Base-by-base conservation (phyloP, 2,329 filamentous ascomycete species). In the Talaromyces sp. region DNA sequence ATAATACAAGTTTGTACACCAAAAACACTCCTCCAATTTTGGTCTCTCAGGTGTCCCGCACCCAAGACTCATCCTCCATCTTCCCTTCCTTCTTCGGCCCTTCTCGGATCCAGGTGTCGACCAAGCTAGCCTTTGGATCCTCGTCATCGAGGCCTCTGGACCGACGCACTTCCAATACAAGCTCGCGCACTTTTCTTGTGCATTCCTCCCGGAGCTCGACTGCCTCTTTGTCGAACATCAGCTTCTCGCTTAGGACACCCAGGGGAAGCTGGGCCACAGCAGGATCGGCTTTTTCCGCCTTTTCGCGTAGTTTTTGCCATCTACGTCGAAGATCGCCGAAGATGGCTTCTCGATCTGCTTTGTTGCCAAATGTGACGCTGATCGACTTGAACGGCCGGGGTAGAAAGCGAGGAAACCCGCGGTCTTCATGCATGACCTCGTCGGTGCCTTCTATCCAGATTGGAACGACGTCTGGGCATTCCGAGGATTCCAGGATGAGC, bases 361-460 rank as follows among this genome's bases (percentile, higher is more conserved):
- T 85, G 62, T 93, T 87, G 25, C 95, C 95, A 73, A 96, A 93
- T 1, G 87, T 88, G 57, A 96, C 81, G 55, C 81, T 85, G 57
- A 96, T 81, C 7, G 82, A 83, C 67, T 91, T 88, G 57, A 89
- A 87, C 11, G 86, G 77, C 3, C 93, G 85, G 1, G 95, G 95
- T 15, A 96, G 68, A 70, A 91, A 95, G 13, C 91, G 86, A 0
- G 93, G 95, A 68, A 88, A 96, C 2, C 77, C 78, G 53, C 95
- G 85, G 62, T 87, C 83, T 75, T 98, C 93, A 69, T 91, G 84
- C 93, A 98, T 97, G 67, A 96, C 82, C 62, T 89, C 78, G 72
- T 97, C 90, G 17, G 90, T 90, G 30, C 95, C 95, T 70, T 97
- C 91, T 56, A 98, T 88, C 81, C 96, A 99, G 77, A 99, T 93